phyloP scores from a whole-genome alignment of 2,329 filamentous ascomycete species.

The Aspergillus fructus region DNA sequence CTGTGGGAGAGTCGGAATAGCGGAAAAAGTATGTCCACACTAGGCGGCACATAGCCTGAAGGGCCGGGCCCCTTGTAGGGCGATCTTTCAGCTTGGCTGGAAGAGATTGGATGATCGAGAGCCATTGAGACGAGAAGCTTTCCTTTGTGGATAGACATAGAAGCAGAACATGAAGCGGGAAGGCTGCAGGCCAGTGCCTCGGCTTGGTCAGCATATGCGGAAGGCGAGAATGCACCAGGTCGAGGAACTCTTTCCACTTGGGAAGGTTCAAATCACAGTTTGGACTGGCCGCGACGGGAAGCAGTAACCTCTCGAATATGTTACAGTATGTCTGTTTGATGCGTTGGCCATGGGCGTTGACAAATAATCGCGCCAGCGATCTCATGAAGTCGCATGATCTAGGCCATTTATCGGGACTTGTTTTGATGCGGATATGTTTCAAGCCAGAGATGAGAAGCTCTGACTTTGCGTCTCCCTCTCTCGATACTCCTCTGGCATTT shows the following conservation, averaged over 20 bases:
- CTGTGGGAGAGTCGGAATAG: constrained; percentile 67
- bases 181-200: constrained; percentile 85
- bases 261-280: constrained; percentile 73
- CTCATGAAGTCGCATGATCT: constrained; percentile 87
- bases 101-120: constrained; percentile 73
- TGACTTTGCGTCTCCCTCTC: constrained; percentile 75
- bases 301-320: constrained; percentile 78
- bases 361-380: constrained; percentile 77
- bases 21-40: constrained; percentile 95
- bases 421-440: constrained; percentile 79
- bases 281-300: constrained; percentile 82
- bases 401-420: constrained; percentile 73
- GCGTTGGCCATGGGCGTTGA: constrained; percentile 78
- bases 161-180: constrained; percentile 81
- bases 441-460: constrained; percentile 88
- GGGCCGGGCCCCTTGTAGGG: constrained; percentile 70
- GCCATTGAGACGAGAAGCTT: constrained; percentile 81
- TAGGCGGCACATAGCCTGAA: constrained; percentile 86
- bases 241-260: constrained; percentile 84
- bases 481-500: constrained; percentile 42
- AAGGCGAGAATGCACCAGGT: constrained; percentile 73
- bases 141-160: constrained; percentile 87
- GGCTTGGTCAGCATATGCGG: constrained; percentile 86
- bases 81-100: constrained; percentile 84
- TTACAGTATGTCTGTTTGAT: constrained; percentile 96